Evolutionary conservation across 805 yeast genomes (phyloP), one percentile per base, ranked within the genome.

Genomic region (Saturnispora gosingensis): DNA sequence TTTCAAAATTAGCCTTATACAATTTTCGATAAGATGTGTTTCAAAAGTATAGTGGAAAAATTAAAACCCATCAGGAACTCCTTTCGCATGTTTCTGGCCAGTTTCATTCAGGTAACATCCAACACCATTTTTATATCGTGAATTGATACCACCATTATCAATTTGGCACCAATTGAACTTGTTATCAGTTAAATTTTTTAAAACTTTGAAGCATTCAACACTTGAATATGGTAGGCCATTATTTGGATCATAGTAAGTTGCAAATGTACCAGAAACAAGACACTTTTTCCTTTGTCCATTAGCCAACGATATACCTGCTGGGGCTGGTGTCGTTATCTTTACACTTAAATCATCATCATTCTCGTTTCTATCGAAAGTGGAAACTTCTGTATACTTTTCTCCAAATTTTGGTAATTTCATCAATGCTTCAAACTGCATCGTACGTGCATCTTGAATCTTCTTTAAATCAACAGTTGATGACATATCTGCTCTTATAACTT

Each of bases 151-250:
- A 46, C 79, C 79, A 47, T 69, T 67, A 28, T 72, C 72, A 46
- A 67, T 73, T 27, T 76, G 77, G 53, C 68, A 58, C 88, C 88
- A 74, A 61, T 70, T 55, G 74, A 69, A 53, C 63, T 73, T 76
- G n/a, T 81, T 77, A 36, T 77, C 78, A 57, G 82, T 82, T 16
- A 77, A 64, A 24, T 75, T 78, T 52, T 76, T 77, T 44, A 73
- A 67, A 27, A 84, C 73, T 58, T 78, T 81, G 64, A 82, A 88
- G n/a, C 91, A 83, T 45, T 85, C 90, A 54, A 88, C 85, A 56
- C 83, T 83, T 47, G 83, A 76, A 67, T 93, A 93, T 2, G 96
- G 95, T 49, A 93, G 78, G 36, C 96, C 96, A 28, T 85, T 81
- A 36, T 79, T 75, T 0, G 98, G 98, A 70, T 91, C 98, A 56